A percentile compares a stretch with the other conserved stretches of the same genome.
phyloP scores from a whole-genome alignment of 768 basidiomycete species.

The Amanita rimosa region DNA sequence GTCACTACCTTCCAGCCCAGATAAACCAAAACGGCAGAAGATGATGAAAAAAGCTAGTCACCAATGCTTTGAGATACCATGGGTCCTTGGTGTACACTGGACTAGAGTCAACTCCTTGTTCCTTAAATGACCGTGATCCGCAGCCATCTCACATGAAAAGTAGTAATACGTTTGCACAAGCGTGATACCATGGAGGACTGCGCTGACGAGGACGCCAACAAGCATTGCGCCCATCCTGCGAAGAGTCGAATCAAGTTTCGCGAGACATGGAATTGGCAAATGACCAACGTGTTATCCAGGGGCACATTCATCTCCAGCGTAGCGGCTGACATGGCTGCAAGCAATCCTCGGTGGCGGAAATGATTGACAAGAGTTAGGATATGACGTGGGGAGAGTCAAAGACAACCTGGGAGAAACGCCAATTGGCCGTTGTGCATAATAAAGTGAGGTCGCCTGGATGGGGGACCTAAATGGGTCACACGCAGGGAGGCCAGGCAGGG shows the following conservation, averaged over 20 bases:
- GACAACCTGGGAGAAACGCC: neutral
- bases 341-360: neutral
- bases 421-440: neutral
- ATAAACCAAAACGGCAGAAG: neutral
- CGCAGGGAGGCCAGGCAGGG: neutral
- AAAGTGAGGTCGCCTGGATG: neutral
- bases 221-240: constrained; percentile 33
- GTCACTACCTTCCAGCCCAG: constrained; percentile 22
- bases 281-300: constrained; percentile 22
- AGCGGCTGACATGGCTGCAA: constrained; percentile 8
- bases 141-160: constrained; percentile 20
- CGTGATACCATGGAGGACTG: constrained; percentile 31
- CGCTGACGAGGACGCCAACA: constrained; percentile 27
- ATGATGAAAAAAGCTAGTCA: constrained; percentile 13
- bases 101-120: neutral
- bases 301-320: constrained; percentile 17
- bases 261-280: neutral
- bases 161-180: constrained; percentile 39
- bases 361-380: constrained; percentile 4
- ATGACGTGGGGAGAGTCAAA: neutral
- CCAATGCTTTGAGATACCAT: constrained; percentile 29
- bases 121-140: neutral
- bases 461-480: neutral
- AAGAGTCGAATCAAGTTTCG: constrained; percentile 1
- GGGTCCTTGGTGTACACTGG: constrained; percentile 28